These are phyloP conservation scores for Vitis hybrid DNA, from an alignment of 177 flowering plant species.

Conservation along the genomic window DNA sequence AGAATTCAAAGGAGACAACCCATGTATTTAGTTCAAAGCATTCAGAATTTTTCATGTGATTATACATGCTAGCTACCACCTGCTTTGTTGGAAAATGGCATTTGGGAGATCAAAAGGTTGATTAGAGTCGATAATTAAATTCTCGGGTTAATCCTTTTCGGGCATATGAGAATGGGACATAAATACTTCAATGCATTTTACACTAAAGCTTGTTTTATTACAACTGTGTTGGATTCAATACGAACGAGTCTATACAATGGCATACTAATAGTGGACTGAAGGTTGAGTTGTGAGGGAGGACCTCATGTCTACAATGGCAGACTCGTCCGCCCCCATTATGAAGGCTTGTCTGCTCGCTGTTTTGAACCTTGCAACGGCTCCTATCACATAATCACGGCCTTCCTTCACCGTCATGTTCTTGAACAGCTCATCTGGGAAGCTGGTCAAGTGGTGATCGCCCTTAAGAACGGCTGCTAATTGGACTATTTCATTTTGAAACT, in stretches of 20 bases:
- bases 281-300: conserved; percentile 90
- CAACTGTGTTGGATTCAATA: background rate
- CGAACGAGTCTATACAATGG: background rate
- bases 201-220: too few relatives aligned
- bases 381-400: conserved; percentile 64
- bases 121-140: too few relatives aligned
- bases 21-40: too few relatives aligned
- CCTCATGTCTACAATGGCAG: conserved; percentile 95
- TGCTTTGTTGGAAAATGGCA: too few relatives aligned
- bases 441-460: conserved; percentile 82
- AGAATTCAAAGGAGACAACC: too few relatives aligned
- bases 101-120: too few relatives aligned
- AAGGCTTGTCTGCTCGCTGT: conserved; percentile 85
- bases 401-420: conserved; percentile 77
- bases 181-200: too few relatives aligned
- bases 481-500: conserved; percentile 82
- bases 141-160: too few relatives aligned
- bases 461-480: conserved; percentile 84
- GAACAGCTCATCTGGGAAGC: conserved; percentile 71
- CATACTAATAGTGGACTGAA: conserved; percentile 29
- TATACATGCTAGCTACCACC: too few relatives aligned
- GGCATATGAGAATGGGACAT: too few relatives aligned
- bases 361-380: conserved; percentile 75
- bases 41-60: too few relatives aligned
- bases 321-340: conserved; percentile 73